Conservation (phyloP, 371 early-diverging fungal genomes). For the Catenaria anguillulae region DNA sequence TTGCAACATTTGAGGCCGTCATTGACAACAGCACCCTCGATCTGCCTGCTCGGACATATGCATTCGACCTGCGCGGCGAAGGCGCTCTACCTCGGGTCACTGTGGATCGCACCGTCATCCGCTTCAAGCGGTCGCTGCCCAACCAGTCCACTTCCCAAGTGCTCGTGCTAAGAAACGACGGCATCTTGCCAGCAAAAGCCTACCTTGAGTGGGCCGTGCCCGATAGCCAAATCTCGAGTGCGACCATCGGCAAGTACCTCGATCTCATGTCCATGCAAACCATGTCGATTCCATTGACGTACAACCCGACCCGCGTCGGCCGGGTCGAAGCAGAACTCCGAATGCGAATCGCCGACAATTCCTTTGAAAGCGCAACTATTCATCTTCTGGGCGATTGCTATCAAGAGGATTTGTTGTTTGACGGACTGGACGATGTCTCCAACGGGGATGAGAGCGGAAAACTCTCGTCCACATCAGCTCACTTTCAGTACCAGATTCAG, state of each 20-base stretch:
- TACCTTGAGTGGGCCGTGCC: slow-evolving; percentile 28
- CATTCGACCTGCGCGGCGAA: slow-evolving; percentile 38
- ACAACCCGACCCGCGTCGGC: slow-evolving; percentile 8
- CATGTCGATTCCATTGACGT: neutral
- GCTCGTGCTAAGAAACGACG: slow-evolving; percentile 32
- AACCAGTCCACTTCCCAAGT: slow-evolving; percentile 21
- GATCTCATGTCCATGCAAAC: slow-evolving; percentile 6
- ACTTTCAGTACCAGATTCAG: slow-evolving; percentile 11
- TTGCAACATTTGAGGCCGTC: slow-evolving; percentile 34
- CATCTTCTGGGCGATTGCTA: slow-evolving; percentile 31
- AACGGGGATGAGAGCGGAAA: neutral
- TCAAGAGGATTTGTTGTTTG: slow-evolving; percentile 29
- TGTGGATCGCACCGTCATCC: slow-evolving; percentile 28
- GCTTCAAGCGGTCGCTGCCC: slow-evolving; percentile 25
- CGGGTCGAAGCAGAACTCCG: slow-evolving; percentile 27
- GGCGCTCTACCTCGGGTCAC: slow-evolving; percentile 36
- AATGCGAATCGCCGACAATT: slow-evolving; percentile 29
- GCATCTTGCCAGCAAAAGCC: slow-evolving; percentile 30
- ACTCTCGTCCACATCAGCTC: slow-evolving; percentile 10
- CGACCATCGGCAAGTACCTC: neutral
- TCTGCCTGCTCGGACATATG: slow-evolving; percentile 18
- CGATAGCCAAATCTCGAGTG: slow-evolving; percentile 8
- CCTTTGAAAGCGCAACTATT: slow-evolving; percentile 28
- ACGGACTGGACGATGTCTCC: slow-evolving; percentile 13
- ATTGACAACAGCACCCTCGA: slow-evolving; percentile 30